A percentile compares a stretch with the other conserved stretches of the same genome.
These are phyloP conservation scores for Alternaria gansuensis DNA, from an alignment of 2,329 filamentous ascomycete genomes.

Conservation along the genomic window DNA sequence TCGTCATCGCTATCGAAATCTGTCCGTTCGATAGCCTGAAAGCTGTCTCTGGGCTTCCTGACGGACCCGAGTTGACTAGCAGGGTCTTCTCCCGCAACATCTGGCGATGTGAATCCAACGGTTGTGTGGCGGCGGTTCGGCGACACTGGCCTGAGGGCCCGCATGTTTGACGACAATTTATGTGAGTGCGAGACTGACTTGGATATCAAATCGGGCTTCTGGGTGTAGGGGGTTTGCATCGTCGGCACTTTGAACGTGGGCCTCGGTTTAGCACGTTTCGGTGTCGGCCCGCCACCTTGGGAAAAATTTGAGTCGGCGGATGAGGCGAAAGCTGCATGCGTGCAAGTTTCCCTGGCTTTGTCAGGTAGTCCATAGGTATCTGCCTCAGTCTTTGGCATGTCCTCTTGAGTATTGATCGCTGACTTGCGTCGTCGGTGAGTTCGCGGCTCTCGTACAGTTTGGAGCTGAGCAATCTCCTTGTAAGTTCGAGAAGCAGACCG, in stretches of 20 bases:
- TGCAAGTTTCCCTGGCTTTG: conserved; percentile 29
- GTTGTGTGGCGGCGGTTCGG: conserved; percentile 45
- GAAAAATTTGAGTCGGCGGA: conserved; percentile 26
- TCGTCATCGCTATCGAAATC: conserved; percentile 54
- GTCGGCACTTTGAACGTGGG: conserved; percentile 43
- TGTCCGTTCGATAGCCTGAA: conserved; percentile 28
- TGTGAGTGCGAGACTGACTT: conserved; percentile 28
- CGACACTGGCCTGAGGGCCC: conserved; percentile 46
- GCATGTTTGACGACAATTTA: conserved; percentile 36
- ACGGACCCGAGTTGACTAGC: conserved; percentile 8
- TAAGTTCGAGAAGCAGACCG: conserved; percentile 24
- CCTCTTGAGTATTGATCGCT: conserved; percentile 23
- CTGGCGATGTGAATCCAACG: conserved; percentile 34
- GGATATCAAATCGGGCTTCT: conserved; percentile 23
- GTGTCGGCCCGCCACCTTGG: conserved; percentile 44
- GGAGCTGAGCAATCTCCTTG: conserved; percentile 22
- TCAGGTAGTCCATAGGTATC: conserved; percentile 17
- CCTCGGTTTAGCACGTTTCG: conserved; percentile 55
- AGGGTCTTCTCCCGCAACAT: conserved; percentile 26
- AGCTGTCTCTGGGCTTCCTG: conserved; percentile 31
- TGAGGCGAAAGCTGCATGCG: conserved; percentile 39
- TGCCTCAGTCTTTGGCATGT: conserved; percentile 3
- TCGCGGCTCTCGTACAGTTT: conserved; percentile 23
- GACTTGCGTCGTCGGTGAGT: conserved; percentile 41
- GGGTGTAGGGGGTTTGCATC: conserved; percentile 41